Conservation (phyloP, 805 yeast genomes). For the Candida verbasci region DNA sequence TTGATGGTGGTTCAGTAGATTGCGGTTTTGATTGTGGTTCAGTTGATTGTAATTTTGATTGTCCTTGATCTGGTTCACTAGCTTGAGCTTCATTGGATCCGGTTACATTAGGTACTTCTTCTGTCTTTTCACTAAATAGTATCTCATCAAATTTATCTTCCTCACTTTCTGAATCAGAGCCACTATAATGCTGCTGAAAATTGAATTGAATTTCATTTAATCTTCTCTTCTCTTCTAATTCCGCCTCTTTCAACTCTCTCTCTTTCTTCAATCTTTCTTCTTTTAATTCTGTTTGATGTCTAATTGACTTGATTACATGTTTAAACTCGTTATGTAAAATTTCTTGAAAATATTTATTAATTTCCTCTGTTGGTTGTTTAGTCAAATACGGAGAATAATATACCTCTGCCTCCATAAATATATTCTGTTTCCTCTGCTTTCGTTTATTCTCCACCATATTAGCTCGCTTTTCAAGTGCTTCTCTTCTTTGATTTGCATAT, state of each 20-base stretch:
- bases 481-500: constrained; percentile 49
- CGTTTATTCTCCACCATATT: constrained; percentile 15
- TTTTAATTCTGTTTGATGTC: constrained; percentile 29
- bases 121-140: not conserved
- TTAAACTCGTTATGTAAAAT: constrained; percentile 26
- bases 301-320: constrained; percentile 26
- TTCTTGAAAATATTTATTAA: constrained; percentile 17
- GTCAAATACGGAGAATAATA: constrained; percentile 35
- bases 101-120: not conserved
- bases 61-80: too few species aligned
- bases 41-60: too few species aligned
- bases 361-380: constrained; percentile 17
- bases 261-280: constrained; percentile 6
- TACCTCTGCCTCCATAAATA: constrained; percentile 35
- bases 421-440: constrained; percentile 21
- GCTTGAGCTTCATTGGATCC: not conserved
- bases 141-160: not conserved
- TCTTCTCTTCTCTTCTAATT: constrained; percentile 8
- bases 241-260: constrained; percentile 4
- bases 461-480: constrained; percentile 25
- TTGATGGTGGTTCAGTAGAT: too few species aligned
- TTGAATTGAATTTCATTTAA: constrained; percentile 9
- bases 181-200: constrained; percentile 4
- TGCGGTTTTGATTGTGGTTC: too few species aligned
- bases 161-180: constrained; percentile 8